Conservation (phyloP, 1,284 basidiomycete genomes). For the Ustilago nuda region DNA sequence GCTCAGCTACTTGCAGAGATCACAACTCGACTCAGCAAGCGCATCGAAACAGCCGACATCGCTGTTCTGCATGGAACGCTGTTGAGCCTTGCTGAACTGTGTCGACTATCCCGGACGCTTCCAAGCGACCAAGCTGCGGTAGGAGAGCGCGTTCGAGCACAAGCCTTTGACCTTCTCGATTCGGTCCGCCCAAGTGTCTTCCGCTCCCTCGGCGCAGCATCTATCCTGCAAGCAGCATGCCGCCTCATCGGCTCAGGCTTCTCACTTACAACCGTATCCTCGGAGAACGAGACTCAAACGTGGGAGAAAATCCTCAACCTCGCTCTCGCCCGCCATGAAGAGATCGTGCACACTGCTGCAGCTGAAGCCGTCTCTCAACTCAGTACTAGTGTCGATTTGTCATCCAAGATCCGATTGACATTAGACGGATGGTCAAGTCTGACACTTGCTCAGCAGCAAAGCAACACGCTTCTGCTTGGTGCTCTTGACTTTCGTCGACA, state of each 20-base stretch:
- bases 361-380: constrained; percentile 76
- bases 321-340: constrained; percentile 78
- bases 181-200: constrained; percentile 74
- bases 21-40: constrained; percentile 51
- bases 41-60: constrained; percentile 72
- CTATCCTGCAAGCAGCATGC: constrained; percentile 81
- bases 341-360: constrained; percentile 79
- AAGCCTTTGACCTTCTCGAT: constrained; percentile 73
- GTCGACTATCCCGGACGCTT: constrained; percentile 71
- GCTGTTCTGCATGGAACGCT: constrained; percentile 85
- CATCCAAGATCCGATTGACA: constrained; percentile 58
- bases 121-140: constrained; percentile 66
- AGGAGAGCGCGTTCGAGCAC: constrained; percentile 8
- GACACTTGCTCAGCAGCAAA: constrained; percentile 77
- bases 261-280: constrained; percentile 4
- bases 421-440: constrained; percentile 76
- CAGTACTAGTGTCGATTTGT: constrained; percentile 78
- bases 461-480: constrained; percentile 81
- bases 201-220: constrained; percentile 79
- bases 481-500: constrained; percentile 76
- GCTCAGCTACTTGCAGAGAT: constrained; percentile 73
- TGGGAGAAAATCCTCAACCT: constrained; percentile 74
- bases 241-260: constrained; percentile 75
- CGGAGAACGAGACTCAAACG: constrained; percentile 17
- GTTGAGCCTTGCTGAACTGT: constrained; percentile 79